A percentile compares a stretch with the other conserved stretches of the same genome.
Evolutionary conservation across 78 protist genomes (phyloP).

Genomic region (Corallochytrium limacisporum): DNA sequence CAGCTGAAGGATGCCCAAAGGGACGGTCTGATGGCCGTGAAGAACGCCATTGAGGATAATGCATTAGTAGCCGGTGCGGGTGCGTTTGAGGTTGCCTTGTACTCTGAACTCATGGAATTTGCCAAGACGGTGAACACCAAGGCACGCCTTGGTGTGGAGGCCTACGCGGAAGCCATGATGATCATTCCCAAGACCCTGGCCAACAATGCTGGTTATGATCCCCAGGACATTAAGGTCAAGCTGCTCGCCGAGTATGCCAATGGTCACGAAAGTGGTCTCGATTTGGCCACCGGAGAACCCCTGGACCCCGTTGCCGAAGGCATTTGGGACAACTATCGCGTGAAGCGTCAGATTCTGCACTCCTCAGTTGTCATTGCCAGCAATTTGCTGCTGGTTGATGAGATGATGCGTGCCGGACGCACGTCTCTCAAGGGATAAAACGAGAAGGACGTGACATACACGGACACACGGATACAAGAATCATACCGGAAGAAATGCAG

Average conservation of each 20-base stretch:
- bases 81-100: conserved; percentile 81
- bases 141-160: conserved; percentile 63
- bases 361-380: conserved; percentile 60
- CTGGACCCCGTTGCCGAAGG: conserved; percentile 79
- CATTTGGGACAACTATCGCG: conserved; percentile 87
- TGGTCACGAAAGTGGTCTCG: conserved; percentile 76
- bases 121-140: conserved; percentile 36
- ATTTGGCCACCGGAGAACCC: conserved; percentile 83
- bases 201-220: conserved; percentile 84
- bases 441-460: background rate
- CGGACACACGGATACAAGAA: background rate
- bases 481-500: background rate
- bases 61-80: conserved; percentile 94
- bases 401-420: conserved; percentile 93
- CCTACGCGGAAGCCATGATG: conserved; percentile 93
- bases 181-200: conserved; percentile 93
- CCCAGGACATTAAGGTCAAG: conserved; percentile 70
- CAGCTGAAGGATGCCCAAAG: conserved; percentile 97
- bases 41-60: conserved; percentile 85
- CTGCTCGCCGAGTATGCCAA: conserved; percentile 39
- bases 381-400: conserved; percentile 94
- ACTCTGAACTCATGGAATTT: conserved; percentile 47
- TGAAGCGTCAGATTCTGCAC: conserved; percentile 80
- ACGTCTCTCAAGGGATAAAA: background rate
- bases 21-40: conserved; percentile 98